A percentile compares a stretch with the other conserved stretches of the same genome.
phyloP scores from a whole-genome alignment of 169 alveolate species.

The Eimeria zaria region DNA sequence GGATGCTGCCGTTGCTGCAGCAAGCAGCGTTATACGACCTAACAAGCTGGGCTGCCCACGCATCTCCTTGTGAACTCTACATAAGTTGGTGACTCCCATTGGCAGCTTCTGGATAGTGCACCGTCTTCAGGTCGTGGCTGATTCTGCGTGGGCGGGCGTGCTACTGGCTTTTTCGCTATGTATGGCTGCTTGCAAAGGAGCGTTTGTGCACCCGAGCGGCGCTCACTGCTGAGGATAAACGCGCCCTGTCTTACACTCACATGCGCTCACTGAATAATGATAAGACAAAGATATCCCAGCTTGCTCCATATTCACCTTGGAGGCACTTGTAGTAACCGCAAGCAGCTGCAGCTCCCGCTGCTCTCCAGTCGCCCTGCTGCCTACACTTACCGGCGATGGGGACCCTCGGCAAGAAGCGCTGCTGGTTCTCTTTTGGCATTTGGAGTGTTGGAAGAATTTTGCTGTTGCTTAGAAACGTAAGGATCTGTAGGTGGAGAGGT shows the following conservation, averaged over 20 bases:
- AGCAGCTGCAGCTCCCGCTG: too few relatives aligned
- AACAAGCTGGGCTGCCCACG: not conserved
- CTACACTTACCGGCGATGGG: too few relatives aligned
- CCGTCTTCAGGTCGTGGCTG: not conserved
- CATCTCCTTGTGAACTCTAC: not conserved
- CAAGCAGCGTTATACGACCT: not conserved
- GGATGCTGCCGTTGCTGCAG: constrained; percentile 3
- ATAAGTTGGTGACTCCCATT: not conserved
- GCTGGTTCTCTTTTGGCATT: too few relatives aligned
- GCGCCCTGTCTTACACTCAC: not conserved
- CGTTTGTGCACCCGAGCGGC: not conserved
- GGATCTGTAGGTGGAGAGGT: too few relatives aligned
- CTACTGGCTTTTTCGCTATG: not conserved
- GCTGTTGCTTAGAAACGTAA: too few relatives aligned
- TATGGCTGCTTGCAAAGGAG: not conserved
- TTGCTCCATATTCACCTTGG: too few relatives aligned
- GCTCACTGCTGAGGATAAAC: not conserved
- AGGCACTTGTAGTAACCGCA: too few relatives aligned
- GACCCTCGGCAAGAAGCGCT: too few relatives aligned
- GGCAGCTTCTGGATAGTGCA: not conserved
- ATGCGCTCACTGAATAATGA: too few relatives aligned
- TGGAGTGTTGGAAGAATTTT: too few relatives aligned
- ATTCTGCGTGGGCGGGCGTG: not conserved
- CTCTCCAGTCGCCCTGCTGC: too few relatives aligned
- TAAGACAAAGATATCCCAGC: too few relatives aligned